Evolutionary conservation across 139 green algal genomes (phyloP).

Genomic region (Ettlia oleoabundans): DNA sequence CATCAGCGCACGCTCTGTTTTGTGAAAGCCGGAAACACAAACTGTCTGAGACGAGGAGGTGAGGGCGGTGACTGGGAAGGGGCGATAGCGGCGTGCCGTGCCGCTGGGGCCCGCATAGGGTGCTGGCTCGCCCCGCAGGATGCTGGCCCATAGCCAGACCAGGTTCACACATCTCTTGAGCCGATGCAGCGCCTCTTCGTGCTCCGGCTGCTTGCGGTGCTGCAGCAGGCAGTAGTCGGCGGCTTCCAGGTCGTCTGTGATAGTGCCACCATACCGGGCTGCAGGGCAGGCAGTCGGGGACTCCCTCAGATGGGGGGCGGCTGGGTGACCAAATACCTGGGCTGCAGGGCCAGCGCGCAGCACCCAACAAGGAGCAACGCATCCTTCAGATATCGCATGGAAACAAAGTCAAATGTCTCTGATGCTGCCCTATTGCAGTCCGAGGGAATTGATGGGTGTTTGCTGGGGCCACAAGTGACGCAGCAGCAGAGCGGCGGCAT

Average conservation of each 20-base stretch:
- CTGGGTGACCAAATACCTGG: too few relatives aligned
- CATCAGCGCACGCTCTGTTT: background rate
- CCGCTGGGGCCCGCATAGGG: background rate
- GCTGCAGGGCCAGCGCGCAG: too few relatives aligned
- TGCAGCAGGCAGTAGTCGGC: constrained; percentile 1
- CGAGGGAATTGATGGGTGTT: too few relatives aligned
- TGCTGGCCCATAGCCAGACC: background rate
- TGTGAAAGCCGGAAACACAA: background rate
- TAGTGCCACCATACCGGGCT: background rate
- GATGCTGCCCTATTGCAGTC: too few relatives aligned
- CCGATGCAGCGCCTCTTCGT: background rate
- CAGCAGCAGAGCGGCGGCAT: too few relatives aligned
- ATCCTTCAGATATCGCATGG: too few relatives aligned
- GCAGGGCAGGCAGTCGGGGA: too few relatives aligned
- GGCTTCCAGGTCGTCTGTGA: background rate
- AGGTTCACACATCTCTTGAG: background rate
- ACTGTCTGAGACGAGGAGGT: background rate
- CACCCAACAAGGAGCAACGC: too few relatives aligned
- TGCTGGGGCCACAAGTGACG: too few relatives aligned
- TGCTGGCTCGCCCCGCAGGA: background rate
- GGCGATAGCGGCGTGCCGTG: background rate
- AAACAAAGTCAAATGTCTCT: too few relatives aligned
- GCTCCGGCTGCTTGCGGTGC: constrained; percentile 1
- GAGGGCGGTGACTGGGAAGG: background rate
- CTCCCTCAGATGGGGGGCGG: too few relatives aligned